Percentiles rank a stretch among this genome's conserved stretches.
Evolutionary conservation across 176 grass and related monocot species (phyloP).

Genomic region (Themeda triandra): DNA sequence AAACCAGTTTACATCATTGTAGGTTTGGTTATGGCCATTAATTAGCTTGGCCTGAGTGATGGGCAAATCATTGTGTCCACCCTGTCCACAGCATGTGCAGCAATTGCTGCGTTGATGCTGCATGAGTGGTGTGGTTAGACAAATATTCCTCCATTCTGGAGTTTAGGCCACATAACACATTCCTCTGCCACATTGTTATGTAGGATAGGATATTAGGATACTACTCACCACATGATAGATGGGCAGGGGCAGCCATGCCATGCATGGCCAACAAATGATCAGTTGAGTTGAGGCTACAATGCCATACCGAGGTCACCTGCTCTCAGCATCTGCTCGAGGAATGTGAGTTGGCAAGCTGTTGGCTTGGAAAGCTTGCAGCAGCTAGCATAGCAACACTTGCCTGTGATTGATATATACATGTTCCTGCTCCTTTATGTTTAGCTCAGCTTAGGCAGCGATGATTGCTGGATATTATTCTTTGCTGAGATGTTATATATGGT

Average conservation of each 20-base stretch:
- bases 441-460: constrained; percentile 25
- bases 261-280: constrained; percentile 4
- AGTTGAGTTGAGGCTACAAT: background rate
- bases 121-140: constrained; percentile 49
- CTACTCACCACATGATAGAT: constrained; percentile 44
- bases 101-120: constrained; percentile 54
- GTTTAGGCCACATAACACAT: constrained; percentile 44
- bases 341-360: constrained; percentile 39
- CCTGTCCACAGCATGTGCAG: constrained; percentile 62
- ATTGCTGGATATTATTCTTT: constrained; percentile 33
- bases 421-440: constrained; percentile 35
- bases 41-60: constrained; percentile 42
- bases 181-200: constrained; percentile 27
- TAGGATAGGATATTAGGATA: background rate
- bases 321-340: constrained; percentile 46
- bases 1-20: constrained; percentile 49
- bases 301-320: constrained; percentile 34
- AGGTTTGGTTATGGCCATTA: constrained; percentile 50
- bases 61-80: constrained; percentile 63
- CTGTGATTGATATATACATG: constrained; percentile 25
- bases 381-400: constrained; percentile 11
- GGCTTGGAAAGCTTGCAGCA: constrained; percentile 2
- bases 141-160: constrained; percentile 48
- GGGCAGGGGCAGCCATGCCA: background rate
- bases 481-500: constrained; percentile 18